Base-by-base conservation (phyloP, 345 rosid genomes). In the Bruguiera gymnorhiza region DNA sequence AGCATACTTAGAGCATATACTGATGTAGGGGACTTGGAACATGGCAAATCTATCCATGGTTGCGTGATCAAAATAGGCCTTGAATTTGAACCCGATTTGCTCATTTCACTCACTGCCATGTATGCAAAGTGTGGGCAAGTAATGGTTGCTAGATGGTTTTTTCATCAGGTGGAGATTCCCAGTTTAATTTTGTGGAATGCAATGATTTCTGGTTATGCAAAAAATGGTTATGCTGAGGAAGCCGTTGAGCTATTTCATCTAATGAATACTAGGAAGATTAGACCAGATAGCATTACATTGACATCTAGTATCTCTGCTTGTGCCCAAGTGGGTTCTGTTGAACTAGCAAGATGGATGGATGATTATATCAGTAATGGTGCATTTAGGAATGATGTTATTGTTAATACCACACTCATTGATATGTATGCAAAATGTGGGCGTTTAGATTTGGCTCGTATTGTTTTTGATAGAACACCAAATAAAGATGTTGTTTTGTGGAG, bases 361-460 rank as follows among this genome's bases (percentile, higher is more conserved):
- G 77, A 80, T 62, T 85, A 74, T 67, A 69, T 83, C 31, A 31
- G 80, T 63, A 79, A 62, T 64, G 83, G 79, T 51, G 76, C 80
- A 70, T 68, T 83, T 30, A 75, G 15, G 66, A 84, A 80, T 57
- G 84, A 83, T 50, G 71, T 72, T 69, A 78, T 82, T 55, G 84
- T 86, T 37, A 79, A 72, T 70, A 80, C 89, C 32, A 81, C 89
- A 0, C 74, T 90, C 3, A 74, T 88, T 59, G 92, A 88, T 69
- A 90, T 85, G 96, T 85, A 78, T 79, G 85, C 88, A 31, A 90
- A 88, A 83, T 88, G 96, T 23, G 91, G 93, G 62, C 83, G 82
- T 65, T 70, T 86, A 60, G 86, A 83, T 62, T 75, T 72, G 58
- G 86, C 97, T 48, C 75, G 83, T 21, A 27, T 30, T 51, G 81